Conservation (phyloP, 768 basidiomycete genomes). For the Mycena floridula region DNA sequence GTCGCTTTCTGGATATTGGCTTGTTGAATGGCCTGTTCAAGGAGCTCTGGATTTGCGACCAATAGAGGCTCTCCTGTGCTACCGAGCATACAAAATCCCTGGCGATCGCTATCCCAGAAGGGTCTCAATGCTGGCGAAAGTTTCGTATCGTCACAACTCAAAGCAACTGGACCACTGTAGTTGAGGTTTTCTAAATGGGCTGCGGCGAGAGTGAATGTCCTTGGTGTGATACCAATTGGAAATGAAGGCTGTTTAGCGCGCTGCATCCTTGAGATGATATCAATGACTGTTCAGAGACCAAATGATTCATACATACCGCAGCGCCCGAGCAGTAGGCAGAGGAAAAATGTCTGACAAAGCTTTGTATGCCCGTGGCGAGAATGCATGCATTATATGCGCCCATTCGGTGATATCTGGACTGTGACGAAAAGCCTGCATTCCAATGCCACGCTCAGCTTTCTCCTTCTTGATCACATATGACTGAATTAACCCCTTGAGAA, state of each 20-base stretch:
- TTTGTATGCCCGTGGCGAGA: not conserved
- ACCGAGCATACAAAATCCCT: conserved; percentile 20
- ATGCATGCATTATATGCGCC: not conserved
- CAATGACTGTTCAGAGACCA: not conserved
- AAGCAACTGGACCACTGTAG: conserved; percentile 20
- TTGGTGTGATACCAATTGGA: conserved; percentile 11
- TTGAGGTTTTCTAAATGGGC: conserved; percentile 10
- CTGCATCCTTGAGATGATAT: not conserved
- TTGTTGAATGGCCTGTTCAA: conserved; percentile 10
- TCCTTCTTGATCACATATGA: not conserved
- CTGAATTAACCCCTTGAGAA: not conserved
- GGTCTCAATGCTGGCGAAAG: conserved; percentile 16
- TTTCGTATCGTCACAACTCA: conserved; percentile 33
- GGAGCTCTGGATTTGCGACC: conserved; percentile 17
- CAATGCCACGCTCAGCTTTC: not conserved
- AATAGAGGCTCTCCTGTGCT: conserved; percentile 16
- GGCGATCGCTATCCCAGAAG: conserved; percentile 16
- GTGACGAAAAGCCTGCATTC: not conserved
- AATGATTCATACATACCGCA: not conserved
- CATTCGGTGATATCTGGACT: not conserved
- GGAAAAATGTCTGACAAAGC: not conserved
- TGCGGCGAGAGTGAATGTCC: conserved; percentile 12
- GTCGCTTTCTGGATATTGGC: conserved; percentile 12
- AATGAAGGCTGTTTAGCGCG: conserved; percentile 15
- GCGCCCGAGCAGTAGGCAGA: not conserved